Base-by-base conservation (phyloP, 305 asterid genomes). In the Fraxinus dipetala region DNA sequence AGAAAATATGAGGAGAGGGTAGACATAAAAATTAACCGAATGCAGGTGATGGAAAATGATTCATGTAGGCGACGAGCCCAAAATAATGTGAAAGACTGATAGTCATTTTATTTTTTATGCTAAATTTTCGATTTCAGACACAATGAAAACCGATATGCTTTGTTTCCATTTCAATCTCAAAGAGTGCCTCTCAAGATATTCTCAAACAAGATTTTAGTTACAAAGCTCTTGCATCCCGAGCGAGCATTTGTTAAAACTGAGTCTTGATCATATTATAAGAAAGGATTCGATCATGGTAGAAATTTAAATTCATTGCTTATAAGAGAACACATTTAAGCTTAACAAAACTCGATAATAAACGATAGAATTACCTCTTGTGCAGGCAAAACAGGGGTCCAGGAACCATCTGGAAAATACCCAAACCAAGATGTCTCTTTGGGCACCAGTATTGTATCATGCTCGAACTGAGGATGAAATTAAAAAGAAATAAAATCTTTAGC, bases 381-480 rank as follows among this genome's bases (percentile, higher is more conserved):
- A 63, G 97, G 92, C 83, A 94, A 87, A 77, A 93, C 26, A 20
- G 91, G 73, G 78, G 81, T 85, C 87, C 93, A 96, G 0, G 95
- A 87, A 36, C 94, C 95, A 69, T 96, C 97, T 26, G 99, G 95
- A 75, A n/a, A 94, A 76, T 91, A 96, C 16, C 99, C 98, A 76
- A 94, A 96, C 94, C 91, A 89, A 48, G 98, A 90, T 35, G 98
- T 96, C 89, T 94, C 94, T 75, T 81, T 91, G 2, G 99, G 98
- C 72, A 94, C 95, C 82, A 96, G 78, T 81, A 96, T 69, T 0
- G 7, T 45, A 81, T 96, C 99, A 22, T 88, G 76, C 54, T 93
- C 94, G 65, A 94, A 96, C 98, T 94, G 88, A 78, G 34, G 69
- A 84, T 30, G 63, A 31, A 80, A 10, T 28, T 31, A 16, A 59